Evolutionary conservation across 257 asterid species (phyloP), one percentile per base, ranked within the genome.

Genomic region (Solanum tarapatanum): DNA sequence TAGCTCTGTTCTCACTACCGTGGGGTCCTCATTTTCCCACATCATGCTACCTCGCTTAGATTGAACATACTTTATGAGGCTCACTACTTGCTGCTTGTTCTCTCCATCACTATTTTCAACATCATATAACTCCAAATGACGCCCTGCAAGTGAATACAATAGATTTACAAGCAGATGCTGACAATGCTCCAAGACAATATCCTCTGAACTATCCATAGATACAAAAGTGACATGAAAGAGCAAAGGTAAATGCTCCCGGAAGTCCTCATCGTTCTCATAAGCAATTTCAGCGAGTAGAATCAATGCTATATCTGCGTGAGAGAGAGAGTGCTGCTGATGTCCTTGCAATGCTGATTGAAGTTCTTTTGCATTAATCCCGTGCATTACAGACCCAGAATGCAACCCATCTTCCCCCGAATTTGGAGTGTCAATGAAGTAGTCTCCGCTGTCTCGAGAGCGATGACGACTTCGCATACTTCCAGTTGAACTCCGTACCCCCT

Each of bases 11-110:
- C 96, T 92, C 87, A 93, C 91, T 30, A 97, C 94, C 35, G 98
- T 93, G 72, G 99, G 98, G 88, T 97, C 99, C 94, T 97, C 99
- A 87, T 97, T 95, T 88, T 97, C 99, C 99, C 99, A 97, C 99
- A 97, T 97, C 99, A 97, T 97, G 93, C 96, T 95, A 43, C 99
- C 98, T 89, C 99, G 88, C 89, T 97, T 97, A 26, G 99, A 97
- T 88, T 97, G 99, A 88, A 97, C 99, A 86, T 97, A 97, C 86
- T 97, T 97, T 87, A 97, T 97, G 87, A 97, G 92, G 93, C 98
- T 97, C 80, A 95, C 99, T 35, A 97, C 99, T 89, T 96, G 99
- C 91, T 97, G 99, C 89, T 93, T 95, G 91, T 97, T 97, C 93
- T 97, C 99, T 87, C 99, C 99, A 92, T 97, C 99, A 84, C 90